Percentiles rank a stretch among this genome's conserved stretches.
These are phyloP conservation scores for Trametes cingulata DNA, from an alignment of 768 basidiomycete species.

Conservation along the genomic window DNA sequence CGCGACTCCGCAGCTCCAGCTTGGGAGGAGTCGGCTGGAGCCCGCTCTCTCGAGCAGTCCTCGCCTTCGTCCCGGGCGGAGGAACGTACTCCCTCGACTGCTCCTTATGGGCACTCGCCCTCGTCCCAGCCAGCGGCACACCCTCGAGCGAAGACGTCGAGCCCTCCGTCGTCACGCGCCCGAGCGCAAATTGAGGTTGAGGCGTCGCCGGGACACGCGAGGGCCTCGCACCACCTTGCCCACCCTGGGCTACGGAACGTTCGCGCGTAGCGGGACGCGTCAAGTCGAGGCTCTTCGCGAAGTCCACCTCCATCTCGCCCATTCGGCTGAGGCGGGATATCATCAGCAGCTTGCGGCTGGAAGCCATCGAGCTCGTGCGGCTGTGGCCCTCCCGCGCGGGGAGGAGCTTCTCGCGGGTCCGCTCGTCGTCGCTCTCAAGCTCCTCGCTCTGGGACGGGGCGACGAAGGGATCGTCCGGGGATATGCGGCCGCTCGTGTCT, in stretches of 20 bases:
- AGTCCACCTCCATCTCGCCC: not conserved
- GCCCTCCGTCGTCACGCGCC: not conserved
- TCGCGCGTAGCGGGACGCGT: not conserved
- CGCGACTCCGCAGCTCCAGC: conserved; percentile 1
- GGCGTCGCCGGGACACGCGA: not conserved
- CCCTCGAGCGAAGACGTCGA: conserved; percentile 12
- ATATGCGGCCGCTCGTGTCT: not conserved
- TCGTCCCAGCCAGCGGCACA: conserved; percentile 21
- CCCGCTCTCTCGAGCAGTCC: not conserved
- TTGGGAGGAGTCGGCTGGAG: not conserved
- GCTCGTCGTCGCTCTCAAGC: conserved; percentile 25
- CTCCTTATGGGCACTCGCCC: conserved; percentile 22
- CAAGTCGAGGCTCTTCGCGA: conserved; percentile 3
- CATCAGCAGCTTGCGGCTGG: not conserved
- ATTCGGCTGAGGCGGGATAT: not conserved
- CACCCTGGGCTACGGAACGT: not conserved
- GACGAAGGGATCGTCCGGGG: not conserved
- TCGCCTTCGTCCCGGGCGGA: conserved; percentile 19
- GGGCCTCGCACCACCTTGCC: not conserved
- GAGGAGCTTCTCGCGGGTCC: conserved; percentile 1
- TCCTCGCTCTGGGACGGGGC: not conserved
- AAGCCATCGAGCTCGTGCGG: not conserved
- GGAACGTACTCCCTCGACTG: conserved; percentile 14
- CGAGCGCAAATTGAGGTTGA: not conserved
- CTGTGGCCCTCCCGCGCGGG: not conserved